Conservation (phyloP, 352 stramenopile species). For the Phytophthora brassicae region DNA sequence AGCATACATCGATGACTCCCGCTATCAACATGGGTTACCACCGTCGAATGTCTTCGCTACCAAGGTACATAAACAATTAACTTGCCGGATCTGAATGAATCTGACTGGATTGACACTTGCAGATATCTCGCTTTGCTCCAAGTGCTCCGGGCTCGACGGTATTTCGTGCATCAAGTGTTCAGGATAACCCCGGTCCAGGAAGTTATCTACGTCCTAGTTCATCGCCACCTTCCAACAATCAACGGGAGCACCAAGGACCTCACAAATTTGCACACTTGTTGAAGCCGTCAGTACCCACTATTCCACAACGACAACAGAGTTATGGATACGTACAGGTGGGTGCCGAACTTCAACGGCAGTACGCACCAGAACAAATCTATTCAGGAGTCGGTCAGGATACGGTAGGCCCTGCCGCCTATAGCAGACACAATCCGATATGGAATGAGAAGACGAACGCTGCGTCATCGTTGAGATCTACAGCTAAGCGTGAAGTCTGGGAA, state of each 20-base stretch:
- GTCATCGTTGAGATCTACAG: slow-evolving; percentile 63
- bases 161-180: slow-evolving; percentile 62
- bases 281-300: slow-evolving; percentile 65
- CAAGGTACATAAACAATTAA: slow-evolving; percentile 39
- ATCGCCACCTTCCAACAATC: slow-evolving; percentile 29
- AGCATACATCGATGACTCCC: slow-evolving; percentile 42
- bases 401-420: slow-evolving; percentile 71
- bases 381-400: slow-evolving; percentile 73
- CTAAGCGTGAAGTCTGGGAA: slow-evolving; percentile 78
- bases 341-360: slow-evolving; percentile 43
- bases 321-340: slow-evolving; percentile 69
- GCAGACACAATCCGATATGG: slow-evolving; percentile 50
- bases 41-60: slow-evolving; percentile 71
- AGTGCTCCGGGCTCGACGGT: slow-evolving; percentile 71
- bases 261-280: slow-evolving; percentile 47
- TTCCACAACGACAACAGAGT: slow-evolving; percentile 72
- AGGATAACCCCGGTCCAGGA: slow-evolving; percentile 74
- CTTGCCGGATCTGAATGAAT: too few species aligned
- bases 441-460: slow-evolving; percentile 71
- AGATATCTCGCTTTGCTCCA: slow-evolving; percentile 76
- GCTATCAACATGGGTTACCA: slow-evolving; percentile 10
- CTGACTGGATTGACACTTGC: background rate
- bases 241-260: slow-evolving; percentile 25
- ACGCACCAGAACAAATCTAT: slow-evolving; percentile 53
- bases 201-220: slow-evolving; percentile 40